Evolutionary conservation across 371 early-diverging fungal genomes (phyloP), one percentile per base, ranked within the genome.

Genomic region (Haplosporangium sp.): DNA sequence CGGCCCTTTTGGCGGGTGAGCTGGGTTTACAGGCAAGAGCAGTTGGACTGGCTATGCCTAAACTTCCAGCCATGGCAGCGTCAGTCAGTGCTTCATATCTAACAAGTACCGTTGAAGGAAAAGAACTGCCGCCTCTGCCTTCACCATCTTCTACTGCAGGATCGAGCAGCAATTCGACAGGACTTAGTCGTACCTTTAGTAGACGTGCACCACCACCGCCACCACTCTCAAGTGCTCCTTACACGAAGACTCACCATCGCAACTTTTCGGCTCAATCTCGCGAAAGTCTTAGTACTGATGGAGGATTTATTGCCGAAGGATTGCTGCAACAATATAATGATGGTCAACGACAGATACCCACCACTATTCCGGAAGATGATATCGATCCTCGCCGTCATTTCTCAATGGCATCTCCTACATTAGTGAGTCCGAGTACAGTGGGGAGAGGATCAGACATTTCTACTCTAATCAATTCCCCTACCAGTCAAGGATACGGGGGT

Each of bases 21-120:
- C 66, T 81, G 7, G 81, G 81, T 13, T 60, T 81, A 4, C 74
- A 74, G 27, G 81, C 81, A 7, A 37, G 81, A 34, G 81, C 81
- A 5, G 65, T 81, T 3, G 71, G 71, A 0, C 34, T 81, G 11
- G 81, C 81, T 37, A 67, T 81, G 40, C 86, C 84, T 13, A 64
- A 15, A 27, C 86, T 10, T 61, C 86, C 69, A 82, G 86, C 3
- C 84, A 88, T 37, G 86, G 83, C 68, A 37, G 63, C 27, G 10
- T 10, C 55, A 20, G 52, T 37, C 56, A 64, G 19, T 53, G 37
- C 40, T 69, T 78, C 9, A 86, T 86, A n/a, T 67, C 7, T 74
- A n/a, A 42, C 61, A 9, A 50, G 47, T n/a, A 44, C 53, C 3
- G 27, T 63, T 1, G 74, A 67, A 3, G 68, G 64, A 34, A 68